Evolutionary conservation across 2,329 filamentous ascomycete genomes (phyloP).

Genomic region (Calonectria hongkongensis): DNA sequence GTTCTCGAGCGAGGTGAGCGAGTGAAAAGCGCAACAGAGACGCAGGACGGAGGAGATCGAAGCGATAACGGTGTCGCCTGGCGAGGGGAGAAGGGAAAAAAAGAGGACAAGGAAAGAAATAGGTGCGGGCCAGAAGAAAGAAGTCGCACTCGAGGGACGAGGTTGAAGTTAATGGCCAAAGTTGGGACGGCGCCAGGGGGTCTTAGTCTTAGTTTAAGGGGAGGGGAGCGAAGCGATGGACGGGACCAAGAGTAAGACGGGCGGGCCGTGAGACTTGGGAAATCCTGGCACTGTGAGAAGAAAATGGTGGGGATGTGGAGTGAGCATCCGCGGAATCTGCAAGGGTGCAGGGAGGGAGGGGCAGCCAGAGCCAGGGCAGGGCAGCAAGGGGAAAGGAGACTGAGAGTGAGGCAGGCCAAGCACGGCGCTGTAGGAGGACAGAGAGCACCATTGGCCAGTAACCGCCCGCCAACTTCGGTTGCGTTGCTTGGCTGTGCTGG

Average conservation of each 20-base stretch:
- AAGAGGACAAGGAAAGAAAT: slow-evolving; percentile 42
- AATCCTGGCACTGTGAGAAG: slow-evolving; percentile 28
- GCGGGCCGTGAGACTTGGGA: slow-evolving; percentile 17
- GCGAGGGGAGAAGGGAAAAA: slow-evolving; percentile 33
- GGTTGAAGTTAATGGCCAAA: slow-evolving; percentile 40
- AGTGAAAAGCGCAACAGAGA: slow-evolving; percentile 44
- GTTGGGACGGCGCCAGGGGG: slow-evolving; percentile 27
- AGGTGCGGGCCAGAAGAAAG: slow-evolving; percentile 41
- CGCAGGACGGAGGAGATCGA: slow-evolving; percentile 40
- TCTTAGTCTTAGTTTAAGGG: slow-evolving; percentile 31
- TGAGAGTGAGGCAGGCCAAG: slow-evolving; percentile 3
- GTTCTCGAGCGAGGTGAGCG: slow-evolving; percentile 24
- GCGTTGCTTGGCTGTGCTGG: neutral
- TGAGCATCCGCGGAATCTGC: slow-evolving; percentile 19
- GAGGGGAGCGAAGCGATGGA: slow-evolving; percentile 29
- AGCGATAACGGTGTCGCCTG: slow-evolving; percentile 45
- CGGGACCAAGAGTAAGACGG: slow-evolving; percentile 13
- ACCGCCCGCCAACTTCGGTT: neutral
- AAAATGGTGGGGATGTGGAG: slow-evolving; percentile 27
- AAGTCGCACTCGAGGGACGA: slow-evolving; percentile 38
- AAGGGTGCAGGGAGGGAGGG: slow-evolving; percentile 25
- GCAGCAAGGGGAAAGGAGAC: slow-evolving; percentile 26
- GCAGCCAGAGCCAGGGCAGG: slow-evolving; percentile 37
- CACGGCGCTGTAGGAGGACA: slow-evolving; percentile 31
- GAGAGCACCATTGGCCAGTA: neutral